Base-by-base conservation (phyloP, 139 green algal genomes). In the Chlorella sorokiniana region DNA sequence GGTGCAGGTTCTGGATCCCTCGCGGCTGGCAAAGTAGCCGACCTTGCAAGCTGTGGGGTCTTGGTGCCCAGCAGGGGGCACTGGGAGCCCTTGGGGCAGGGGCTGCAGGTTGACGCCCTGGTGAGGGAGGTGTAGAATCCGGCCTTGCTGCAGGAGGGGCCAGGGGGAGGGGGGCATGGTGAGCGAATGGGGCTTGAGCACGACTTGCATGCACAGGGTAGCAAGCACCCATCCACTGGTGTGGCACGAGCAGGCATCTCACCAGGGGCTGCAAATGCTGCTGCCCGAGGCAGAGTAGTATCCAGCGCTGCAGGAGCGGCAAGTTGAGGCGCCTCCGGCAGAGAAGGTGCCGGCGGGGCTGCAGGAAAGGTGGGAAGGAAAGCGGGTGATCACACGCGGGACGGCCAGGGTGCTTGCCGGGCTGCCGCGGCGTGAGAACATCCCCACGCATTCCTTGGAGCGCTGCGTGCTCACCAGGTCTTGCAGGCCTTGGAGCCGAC, bases 271-370 rank as follows among this genome's bases (percentile, higher is more conserved):
- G 72, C 72, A 79, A 11, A 59, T 6, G 27, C 72, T 27, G 72
- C 52, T 69, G 72, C 72, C 72, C 1, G 72, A 33, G 51, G 52
- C 0, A 14, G 52, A 16, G 54, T 35, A 79, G 73, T 69, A 79
- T 52, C 73, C 73, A 23, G 73, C 52, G 8, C 4, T 14, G 73
- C 73, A 79, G 14, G 29, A 2, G 2, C 9, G 29, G 73, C 73
- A 79, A 45, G 54, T 31, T 37, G 37, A 35, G 54, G 73, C 52
- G 9, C 27, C 16, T 37, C 25, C 73, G 1, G 27, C 27, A 5
- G 73, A 79, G 54, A 27, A 69, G 22, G 73, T 79, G 37, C 73
- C 73, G 41, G 54, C 52, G 16, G 73, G 73, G 73, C 73, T n/a
- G n/a, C n/a, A n/a, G n/a, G n/a, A n/a, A n/a, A n/a, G n/a, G n/a